Base-by-base conservation (phyloP, 768 basidiomycete genomes). In the Xerocomus brunneocitrinus region DNA sequence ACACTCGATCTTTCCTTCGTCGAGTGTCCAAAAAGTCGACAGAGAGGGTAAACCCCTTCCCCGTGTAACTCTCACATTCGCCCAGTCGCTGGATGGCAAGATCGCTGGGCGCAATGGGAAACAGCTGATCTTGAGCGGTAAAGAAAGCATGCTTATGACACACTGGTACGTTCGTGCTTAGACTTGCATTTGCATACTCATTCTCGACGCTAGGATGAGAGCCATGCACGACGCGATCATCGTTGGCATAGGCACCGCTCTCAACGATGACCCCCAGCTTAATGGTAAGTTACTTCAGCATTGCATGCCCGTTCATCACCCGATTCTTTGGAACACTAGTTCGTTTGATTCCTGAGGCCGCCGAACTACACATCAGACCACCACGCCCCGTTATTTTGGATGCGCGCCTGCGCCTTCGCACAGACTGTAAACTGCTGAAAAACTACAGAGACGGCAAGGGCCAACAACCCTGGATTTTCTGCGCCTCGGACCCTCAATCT, bases 221-320 rank as follows among this genome's bases (percentile, higher is more conserved):
- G 78, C 91, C 0, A 81, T 91, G 79, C 95, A 98, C 70, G 91
- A 97, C 62, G 93, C 80, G 8, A 98, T 99, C 55, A 73, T 99
- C 13, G 78, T 99, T 41, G 95, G 95, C 3, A 81, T 94, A 35
- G 90, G 89, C 8, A 98, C 95, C 0, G 84, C 91, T 22, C 71
- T 92, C 42, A 91, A 92, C 55, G 95, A 99, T 63, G 79, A 99
- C 66, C 95, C 95, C 4, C 89, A 97, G 63, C 76, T 99, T n/a
- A 95, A 95, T 61, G 83, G 95, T 91, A 60, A 59, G 83, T 67
- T 40, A 54, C n/a, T 35, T 34, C 7, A 4, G 28, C 10, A 24
- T 43, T 24, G 16, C 52, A 38, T 41, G 19, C 50, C 40, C 16
- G 14, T 53, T 47, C 28, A 19, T 53, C 16, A 42, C 14, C 41